These are phyloP conservation scores for Tritrichomonas musculus DNA, from an alignment of 208 protist genomes.

Conservation along the genomic window DNA sequence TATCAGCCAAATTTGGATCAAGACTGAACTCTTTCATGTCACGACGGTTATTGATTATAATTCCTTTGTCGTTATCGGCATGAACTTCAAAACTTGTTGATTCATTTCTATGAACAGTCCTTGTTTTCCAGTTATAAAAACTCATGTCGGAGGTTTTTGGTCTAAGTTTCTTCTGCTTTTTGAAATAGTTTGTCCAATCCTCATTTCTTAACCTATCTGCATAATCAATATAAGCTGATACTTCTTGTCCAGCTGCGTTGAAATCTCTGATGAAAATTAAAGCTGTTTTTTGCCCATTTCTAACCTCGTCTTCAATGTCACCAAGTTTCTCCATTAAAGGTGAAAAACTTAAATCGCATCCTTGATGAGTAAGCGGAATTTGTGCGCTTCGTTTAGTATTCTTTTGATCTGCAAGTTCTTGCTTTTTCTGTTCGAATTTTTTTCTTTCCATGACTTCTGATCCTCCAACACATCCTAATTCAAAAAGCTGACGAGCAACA, in stretches of 20 bases:
- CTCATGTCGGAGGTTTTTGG: conserved; percentile 85
- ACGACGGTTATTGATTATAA: not conserved
- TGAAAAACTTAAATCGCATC: conserved; percentile 67
- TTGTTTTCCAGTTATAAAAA: conserved; percentile 96
- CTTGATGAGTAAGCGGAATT: conserved; percentile 63
- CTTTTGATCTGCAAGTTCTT: conserved; percentile 43
- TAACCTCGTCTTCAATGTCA: conserved; percentile 83
- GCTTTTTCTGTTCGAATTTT: conserved; percentile 63
- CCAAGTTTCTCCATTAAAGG: conserved; percentile 81
- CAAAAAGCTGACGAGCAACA: conserved; percentile 71
- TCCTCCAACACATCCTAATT: conserved; percentile 81
- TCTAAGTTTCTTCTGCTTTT: conserved; percentile 68
- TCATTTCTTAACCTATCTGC: conserved; percentile 74
- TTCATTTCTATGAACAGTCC: conserved; percentile 52
- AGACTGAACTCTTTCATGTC: conserved; percentile 1
- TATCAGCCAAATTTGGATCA: not conserved
- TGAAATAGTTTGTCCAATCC: conserved; percentile 69
- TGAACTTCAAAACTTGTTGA: not conserved
- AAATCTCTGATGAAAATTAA: conserved; percentile 89
- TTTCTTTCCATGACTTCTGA: conserved; percentile 62
- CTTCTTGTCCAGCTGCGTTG: conserved; percentile 81
- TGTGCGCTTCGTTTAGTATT: not conserved
- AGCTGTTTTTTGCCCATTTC: conserved; percentile 62
- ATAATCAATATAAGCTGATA: conserved; percentile 92
- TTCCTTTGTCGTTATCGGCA: not conserved